A percentile compares a stretch with the other conserved stretches of the same genome.
Evolutionary conservation across 768 basidiomycete genomes (phyloP).

Genomic region (Leccinum olivaceopallidum): DNA sequence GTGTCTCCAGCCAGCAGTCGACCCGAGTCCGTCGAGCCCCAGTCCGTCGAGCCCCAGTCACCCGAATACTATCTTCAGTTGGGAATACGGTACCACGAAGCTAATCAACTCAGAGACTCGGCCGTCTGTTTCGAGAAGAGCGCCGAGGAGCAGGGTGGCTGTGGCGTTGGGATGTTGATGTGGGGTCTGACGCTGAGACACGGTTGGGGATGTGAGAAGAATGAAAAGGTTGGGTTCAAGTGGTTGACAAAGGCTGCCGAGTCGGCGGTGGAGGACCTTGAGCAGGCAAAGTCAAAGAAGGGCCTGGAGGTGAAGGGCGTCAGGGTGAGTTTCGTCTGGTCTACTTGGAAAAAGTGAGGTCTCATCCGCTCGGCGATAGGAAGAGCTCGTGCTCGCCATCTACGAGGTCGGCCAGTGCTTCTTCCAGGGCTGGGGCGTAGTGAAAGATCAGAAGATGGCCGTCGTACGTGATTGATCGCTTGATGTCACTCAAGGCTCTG

Average conservation of each 20-base stretch:
- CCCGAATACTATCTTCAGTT: slow-evolving; percentile 72
- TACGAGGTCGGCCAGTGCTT: slow-evolving; percentile 94
- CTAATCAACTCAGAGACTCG: slow-evolving; percentile 66
- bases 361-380: slow-evolving; percentile 37
- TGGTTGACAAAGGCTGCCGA: slow-evolving; percentile 87
- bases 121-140: slow-evolving; percentile 75
- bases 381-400: slow-evolving; percentile 83
- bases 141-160: slow-evolving; percentile 74
- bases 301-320: slow-evolving; percentile 57
- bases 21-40: slow-evolving; percentile 14
- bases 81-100: slow-evolving; percentile 78
- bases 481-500: slow-evolving; percentile 1
- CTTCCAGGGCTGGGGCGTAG: slow-evolving; percentile 89
- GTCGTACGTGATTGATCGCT: slow-evolving; percentile 50
- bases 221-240: slow-evolving; percentile 76
- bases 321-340: slow-evolving; percentile 38
- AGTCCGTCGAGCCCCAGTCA: slow-evolving; percentile 33
- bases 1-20: too few relatives aligned
- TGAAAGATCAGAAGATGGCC: slow-evolving; percentile 87
- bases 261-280: slow-evolving; percentile 73
- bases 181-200: slow-evolving; percentile 84
- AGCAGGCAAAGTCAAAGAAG: slow-evolving; percentile 54
- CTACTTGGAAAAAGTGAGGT: too few relatives aligned
- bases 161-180: slow-evolving; percentile 91
- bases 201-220: slow-evolving; percentile 85